Conservation (phyloP, 139 green algal species). For the Tetraselmis striata region DNA sequence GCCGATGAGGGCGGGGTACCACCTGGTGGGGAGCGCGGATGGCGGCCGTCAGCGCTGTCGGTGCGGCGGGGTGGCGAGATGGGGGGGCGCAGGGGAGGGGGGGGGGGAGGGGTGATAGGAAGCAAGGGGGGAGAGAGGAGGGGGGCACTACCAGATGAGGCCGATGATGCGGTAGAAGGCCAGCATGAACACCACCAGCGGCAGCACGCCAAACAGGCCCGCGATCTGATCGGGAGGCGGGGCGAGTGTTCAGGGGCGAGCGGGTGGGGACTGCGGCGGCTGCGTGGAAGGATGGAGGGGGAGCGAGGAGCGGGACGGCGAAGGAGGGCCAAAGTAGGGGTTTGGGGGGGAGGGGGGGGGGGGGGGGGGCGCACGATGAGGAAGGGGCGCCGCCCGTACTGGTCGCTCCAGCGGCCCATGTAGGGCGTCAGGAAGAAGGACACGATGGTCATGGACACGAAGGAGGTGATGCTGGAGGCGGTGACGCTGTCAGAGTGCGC, state of each 20-base stretch:
- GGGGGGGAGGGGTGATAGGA: no score
- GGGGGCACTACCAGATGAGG: neutral
- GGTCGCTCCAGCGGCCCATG: constrained; percentile 59
- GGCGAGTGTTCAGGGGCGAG: neutral
- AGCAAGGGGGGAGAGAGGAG: neutral
- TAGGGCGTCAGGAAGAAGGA: constrained; percentile 53
- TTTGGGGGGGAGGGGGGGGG: neutral
- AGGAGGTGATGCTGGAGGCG: constrained; percentile 42
- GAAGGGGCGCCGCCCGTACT: constrained; percentile 68
- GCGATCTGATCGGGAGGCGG: neutral
- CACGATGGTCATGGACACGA: constrained; percentile 55
- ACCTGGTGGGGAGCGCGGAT: no score
- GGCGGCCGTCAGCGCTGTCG: no score
- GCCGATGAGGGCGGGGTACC: neutral
- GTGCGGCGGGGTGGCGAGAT: neutral
- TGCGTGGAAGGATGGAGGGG: neutral
- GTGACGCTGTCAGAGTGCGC: constrained; percentile 14
- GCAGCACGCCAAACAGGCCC: neutral
- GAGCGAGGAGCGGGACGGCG: constrained; percentile 32
- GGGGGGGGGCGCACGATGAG: constrained; percentile 32
- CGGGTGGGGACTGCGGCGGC: neutral
- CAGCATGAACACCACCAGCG: constrained; percentile 16
- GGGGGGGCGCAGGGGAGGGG: neutral
- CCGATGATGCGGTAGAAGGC: constrained; percentile 26
- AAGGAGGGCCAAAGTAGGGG: constrained; percentile 55